Evolutionary conservation across 257 asterid species (phyloP), one percentile per base, ranked within the genome.

Genomic region (Primulina huaijiensis): DNA sequence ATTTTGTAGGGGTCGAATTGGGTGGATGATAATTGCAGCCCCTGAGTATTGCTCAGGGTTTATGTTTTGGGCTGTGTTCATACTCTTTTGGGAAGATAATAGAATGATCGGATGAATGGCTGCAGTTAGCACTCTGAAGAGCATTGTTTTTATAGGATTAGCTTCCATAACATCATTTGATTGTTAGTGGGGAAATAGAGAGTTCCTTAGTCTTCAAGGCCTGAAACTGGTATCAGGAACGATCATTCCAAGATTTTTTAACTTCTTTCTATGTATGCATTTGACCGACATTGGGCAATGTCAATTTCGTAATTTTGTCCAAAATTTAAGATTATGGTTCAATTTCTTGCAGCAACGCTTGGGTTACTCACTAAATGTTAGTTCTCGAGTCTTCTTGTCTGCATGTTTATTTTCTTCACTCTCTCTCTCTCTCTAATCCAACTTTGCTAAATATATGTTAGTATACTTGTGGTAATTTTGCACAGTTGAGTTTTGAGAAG

Each of bases 41-140:
- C 37, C 40, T 33, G 63, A 9, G 20, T 50, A 30, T 38, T 43
- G 21, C 29, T 65, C 64, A 33, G 56, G 59, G 75, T 70, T 58
- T 30, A 25, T 14, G 34, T 40, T 29, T 57, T 29, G 43, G 70
- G 63, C 10, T 8, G 70, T 31, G 5, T 14, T 21, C 62, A 34
- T 62, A 31, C 2, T 67, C 58, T 60, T 27, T 14, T 64, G 12
- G 65, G 50, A 23, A 31, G 57, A 50, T 19, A 6, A 19, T 2
- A 35, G 43, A 53, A 34, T 17, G 60, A 9, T 72, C 6, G 56
- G 6, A 21, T 31, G 27, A 37, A 34, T 20, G 7, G 4, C 50
- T 23, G 71, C 7, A 31, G 34, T 31, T 31, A 31, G 34, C 6
- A 31, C 34, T 31, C 34, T 31, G 34, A 31, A 31, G 34, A 3